Base-by-base conservation (phyloP, 2,329 filamentous ascomycete genomes). In the Alternaria infectoria region DNA sequence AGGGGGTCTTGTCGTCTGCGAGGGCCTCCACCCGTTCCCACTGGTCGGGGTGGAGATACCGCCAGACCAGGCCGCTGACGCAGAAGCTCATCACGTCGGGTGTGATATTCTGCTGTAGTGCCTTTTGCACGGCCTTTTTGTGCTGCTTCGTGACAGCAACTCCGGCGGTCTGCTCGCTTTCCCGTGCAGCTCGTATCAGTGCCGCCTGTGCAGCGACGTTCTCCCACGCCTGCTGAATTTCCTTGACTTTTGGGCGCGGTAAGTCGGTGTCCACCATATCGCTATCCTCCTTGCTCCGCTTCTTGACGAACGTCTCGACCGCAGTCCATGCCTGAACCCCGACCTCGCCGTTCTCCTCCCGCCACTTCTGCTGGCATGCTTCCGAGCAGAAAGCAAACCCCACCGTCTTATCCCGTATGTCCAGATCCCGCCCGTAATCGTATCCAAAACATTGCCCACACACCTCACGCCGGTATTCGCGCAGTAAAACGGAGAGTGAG, bases 381-480 rank as follows among this genome's bases (percentile, higher is more conserved):
- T 62, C 51, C 0, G 73, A 73, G 70, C 83, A 85, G 57, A 84
- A 85, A 0, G 79, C 80, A 63, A 83, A 82, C 4, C 81, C 82
- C 21, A 79, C 72, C 2, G 61, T 68, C 47, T 70, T 64, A 40
- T 83, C 79, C 15, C 80, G 77, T 6, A 83, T 71, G 6, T 71
- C 70, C 61, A 83, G 69, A 46, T 79, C 80, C 4, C 81, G 75
- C 1, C 83, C 83, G 21, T 79, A 73, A 28, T 84, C 79, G 69
- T 84, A 85, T 19, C 61, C 58, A 59, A 85, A 84, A 69, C 83
- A 85, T 25, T 80, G 74, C 0, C 79, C 82, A 71, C 83, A 85
- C 11, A 84, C 83, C 74, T 85, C 83, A 44, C 82, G 81, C 9
- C 81, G 76, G 69, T 84, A 85, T 52, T 83, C 77, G 50, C 82